phyloP scores from a whole-genome alignment of 495 filamentous ascomycete species.

The Parmelia sp. region DNA sequence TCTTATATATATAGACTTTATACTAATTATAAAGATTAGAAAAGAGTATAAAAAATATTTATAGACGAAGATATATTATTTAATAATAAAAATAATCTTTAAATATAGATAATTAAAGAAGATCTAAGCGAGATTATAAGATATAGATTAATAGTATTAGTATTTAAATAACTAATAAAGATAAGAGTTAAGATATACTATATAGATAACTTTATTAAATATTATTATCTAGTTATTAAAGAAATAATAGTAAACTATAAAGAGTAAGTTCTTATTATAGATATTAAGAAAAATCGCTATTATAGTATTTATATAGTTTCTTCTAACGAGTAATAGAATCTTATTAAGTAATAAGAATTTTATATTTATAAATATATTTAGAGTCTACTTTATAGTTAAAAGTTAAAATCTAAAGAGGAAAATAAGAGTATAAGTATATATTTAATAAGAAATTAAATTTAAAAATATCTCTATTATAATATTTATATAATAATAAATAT shows the following conservation, averaged over 20 bases:
- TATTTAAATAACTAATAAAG: not conserved
- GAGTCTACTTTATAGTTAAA: not conserved
- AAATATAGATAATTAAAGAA: not conserved
- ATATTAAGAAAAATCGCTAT: constrained; percentile 2
- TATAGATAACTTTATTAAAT: not conserved
- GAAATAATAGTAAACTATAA: constrained; percentile 1
- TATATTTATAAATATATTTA: not conserved
- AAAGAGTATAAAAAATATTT: constrained; percentile 7
- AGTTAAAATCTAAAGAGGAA: not conserved
- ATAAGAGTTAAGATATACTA: not conserved
- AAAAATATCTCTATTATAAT: constrained; percentile 1
- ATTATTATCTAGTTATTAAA: not conserved
- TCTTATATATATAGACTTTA: constrained; percentile 1
- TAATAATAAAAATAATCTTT: constrained; percentile 3
- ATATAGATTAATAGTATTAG: not conserved
- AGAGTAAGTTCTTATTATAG: not conserved
- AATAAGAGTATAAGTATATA: not conserved
- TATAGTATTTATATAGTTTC: constrained; percentile 1
- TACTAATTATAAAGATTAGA: constrained; percentile 8
- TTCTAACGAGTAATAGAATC: not conserved
- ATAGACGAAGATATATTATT: not conserved
- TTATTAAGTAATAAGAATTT: not conserved
- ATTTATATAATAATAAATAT: constrained; percentile 7
- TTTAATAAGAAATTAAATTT: not conserved
- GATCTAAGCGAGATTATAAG: not conserved